Evolutionary conservation across 2,329 filamentous ascomycete species (phyloP).

Genomic region (Arthrobotrys pseudoclavata): DNA sequence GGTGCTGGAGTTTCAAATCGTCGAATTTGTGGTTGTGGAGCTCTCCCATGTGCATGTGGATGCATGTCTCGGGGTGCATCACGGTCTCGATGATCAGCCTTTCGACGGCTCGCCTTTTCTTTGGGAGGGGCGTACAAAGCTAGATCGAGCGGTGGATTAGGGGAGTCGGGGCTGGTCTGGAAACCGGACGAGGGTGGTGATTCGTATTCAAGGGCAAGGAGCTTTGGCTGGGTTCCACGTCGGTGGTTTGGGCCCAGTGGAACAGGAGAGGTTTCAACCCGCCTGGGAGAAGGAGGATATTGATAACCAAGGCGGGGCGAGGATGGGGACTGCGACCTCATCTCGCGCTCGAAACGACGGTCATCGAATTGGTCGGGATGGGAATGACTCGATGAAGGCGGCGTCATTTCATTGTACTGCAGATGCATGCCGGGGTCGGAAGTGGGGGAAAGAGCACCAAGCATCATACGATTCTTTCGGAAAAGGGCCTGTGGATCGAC

Average conservation of each 20-base stretch:
- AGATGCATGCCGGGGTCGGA: conserved; percentile 55
- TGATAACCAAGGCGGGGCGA: conserved; percentile 56
- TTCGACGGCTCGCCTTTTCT: conserved; percentile 50
- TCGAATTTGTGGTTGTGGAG: conserved; percentile 37
- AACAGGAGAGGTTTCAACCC: conserved; percentile 53
- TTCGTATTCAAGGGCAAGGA: conserved; percentile 57
- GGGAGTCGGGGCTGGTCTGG: conserved; percentile 56
- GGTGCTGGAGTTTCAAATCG: conserved; percentile 51
- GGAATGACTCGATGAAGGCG: conserved; percentile 59
- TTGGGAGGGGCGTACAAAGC: conserved; percentile 57
- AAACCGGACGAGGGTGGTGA: conserved; percentile 55
- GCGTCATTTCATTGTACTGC: conserved; percentile 59
- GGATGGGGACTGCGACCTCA: conserved; percentile 55
- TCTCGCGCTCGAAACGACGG: conserved; percentile 46
- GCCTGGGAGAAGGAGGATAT: conserved; percentile 52
- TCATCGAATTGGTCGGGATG: conserved; percentile 58
- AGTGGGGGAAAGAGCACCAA: conserved; percentile 48
- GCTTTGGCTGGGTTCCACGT: conserved; percentile 53
- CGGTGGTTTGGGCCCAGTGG: conserved; percentile 41
- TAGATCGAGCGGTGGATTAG: conserved; percentile 55
- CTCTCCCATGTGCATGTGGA: conserved; percentile 30
- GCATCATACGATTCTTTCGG: conserved; percentile 60
- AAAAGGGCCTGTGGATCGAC: conserved; percentile 51
- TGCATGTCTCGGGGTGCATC: conserved; percentile 24
- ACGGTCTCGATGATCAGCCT: conserved; percentile 31